Base-by-base conservation (phyloP, 108 stramenopile species). In the Cylindrotheca closterium region DNA sequence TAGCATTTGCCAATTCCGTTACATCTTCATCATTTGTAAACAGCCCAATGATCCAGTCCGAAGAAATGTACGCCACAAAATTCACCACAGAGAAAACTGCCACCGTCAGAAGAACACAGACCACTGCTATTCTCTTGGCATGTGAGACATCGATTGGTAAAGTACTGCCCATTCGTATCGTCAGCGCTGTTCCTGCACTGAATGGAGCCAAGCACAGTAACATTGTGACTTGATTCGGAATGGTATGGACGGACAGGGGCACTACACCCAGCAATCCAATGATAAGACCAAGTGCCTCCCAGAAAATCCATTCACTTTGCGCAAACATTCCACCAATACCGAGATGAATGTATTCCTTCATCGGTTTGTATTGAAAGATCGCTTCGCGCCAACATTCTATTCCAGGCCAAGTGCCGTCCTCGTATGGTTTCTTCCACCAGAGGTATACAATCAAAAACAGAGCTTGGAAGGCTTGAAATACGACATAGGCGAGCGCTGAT, bases 281-380 rank as follows among this genome's bases (percentile, higher is more conserved):
- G 19, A 80, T 50, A 15, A 80, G 66, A 47, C 70, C 74, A 2
- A 74, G 37, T 1, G 65, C 60, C 46, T 75, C 79, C 74, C 79
- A 80, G 33, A 50, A 80, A 26, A 70, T 34, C 79, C 74, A 80
- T 55, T 75, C 74, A 30, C 34, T 42, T 27, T 63, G 60, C 2
- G 68, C 58, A 23, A 80, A 32, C 0, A 80, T 71, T 1, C 74
- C 79, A 21, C 79, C 79, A 1, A 47, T 2, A 1, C 70, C 67
- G 24, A 80, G 58, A 2, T 18, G 28, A 15, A 80, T 10, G 51
- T 71, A 80, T 30, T 56, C 32, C 48, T 28, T 50, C 10, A 80
- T 22, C 4, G 29, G 58, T 55, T 61, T 50, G 31, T 17, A 46
- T 17, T 55, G 19, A n/a, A n/a, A n/a, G 5, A 78, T 28, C 0